Evolutionary conservation across 129 eudicot species (phyloP).

Genomic region (Flaveria trinervia): DNA sequence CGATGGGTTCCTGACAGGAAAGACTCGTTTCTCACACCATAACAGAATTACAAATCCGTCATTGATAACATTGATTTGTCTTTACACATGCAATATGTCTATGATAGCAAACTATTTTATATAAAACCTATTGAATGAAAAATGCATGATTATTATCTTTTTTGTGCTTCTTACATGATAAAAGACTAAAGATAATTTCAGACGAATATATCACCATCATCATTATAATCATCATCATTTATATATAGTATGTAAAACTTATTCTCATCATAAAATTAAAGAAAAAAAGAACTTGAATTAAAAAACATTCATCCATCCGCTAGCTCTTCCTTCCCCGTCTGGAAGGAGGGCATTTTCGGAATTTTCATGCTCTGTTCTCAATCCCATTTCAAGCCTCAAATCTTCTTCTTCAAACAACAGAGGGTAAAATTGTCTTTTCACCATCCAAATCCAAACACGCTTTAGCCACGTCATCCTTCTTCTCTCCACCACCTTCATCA

Average conservation of each 20-base stretch:
- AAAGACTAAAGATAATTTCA: not conserved
- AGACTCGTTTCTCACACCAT: not conserved
- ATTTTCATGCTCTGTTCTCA: not conserved
- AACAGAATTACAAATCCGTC: not conserved
- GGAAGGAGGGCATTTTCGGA: constrained; percentile 6
- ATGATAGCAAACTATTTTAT: not conserved
- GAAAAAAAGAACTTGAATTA: not conserved
- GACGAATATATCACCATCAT: not conserved
- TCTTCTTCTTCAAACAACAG: constrained; percentile 6
- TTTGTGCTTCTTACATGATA: not conserved
- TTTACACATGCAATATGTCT: not conserved
- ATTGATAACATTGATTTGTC: not conserved
- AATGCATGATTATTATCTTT: not conserved
- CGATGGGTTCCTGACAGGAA: not conserved
- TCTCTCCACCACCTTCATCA: constrained; percentile 21
- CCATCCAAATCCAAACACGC: constrained; percentile 18
- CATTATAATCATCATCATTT: not conserved
- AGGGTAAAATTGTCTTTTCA: constrained; percentile 23
- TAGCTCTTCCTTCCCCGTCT: not conserved
- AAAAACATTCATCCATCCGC: constrained; percentile 7
- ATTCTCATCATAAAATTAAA: not conserved
- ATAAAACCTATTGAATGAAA: not conserved
- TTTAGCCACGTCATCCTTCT: constrained; percentile 24
- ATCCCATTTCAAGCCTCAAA: not conserved
- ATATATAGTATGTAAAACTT: not conserved